Conservation (phyloP, 2,329 filamentous ascomycete genomes). For the Simplicillium aogashimaense region DNA sequence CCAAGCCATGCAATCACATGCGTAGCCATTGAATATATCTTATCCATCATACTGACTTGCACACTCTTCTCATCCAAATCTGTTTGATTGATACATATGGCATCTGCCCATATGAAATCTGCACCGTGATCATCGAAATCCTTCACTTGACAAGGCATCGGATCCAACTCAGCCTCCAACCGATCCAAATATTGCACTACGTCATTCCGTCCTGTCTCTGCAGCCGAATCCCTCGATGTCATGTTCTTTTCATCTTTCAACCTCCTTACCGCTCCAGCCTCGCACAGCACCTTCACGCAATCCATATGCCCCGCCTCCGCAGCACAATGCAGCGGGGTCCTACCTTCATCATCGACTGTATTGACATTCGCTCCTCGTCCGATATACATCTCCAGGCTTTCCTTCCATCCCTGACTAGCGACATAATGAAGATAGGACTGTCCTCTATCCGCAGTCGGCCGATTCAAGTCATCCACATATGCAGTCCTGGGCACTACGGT, state of each 20-base stretch:
- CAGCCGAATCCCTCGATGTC: slow-evolving; percentile 9
- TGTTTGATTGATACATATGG: slow-evolving; percentile 19
- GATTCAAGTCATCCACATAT: slow-evolving; percentile 1
- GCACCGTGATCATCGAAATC: neutral
- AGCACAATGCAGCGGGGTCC: slow-evolving; percentile 10
- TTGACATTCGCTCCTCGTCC: slow-evolving; percentile 8
- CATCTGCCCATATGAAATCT: slow-evolving; percentile 16
- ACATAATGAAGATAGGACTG: slow-evolving; percentile 8
- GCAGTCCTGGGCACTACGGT: slow-evolving; percentile 2
- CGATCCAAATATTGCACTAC: slow-evolving; percentile 2
- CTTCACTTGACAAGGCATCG: slow-evolving; percentile 5
- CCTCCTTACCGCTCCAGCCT: slow-evolving; percentile 3
- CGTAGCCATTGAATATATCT: slow-evolving; percentile 14
- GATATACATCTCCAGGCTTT: slow-evolving; percentile 6
- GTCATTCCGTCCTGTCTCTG: slow-evolving; percentile 6
- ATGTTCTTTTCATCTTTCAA: slow-evolving; percentile 5
- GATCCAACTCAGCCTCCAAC: no score
- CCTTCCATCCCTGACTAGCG: slow-evolving; percentile 5
- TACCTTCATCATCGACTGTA: slow-evolving; percentile 6
- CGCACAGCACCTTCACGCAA: slow-evolving; percentile 8
- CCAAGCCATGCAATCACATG: slow-evolving; percentile 17
- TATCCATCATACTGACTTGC: slow-evolving; percentile 18
- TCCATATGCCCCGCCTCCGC: slow-evolving; percentile 7
- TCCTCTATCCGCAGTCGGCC: no score
- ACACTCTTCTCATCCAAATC: slow-evolving; percentile 14